Percentiles rank a stretch among this genome's conserved stretches.
Conservation (phyloP, 306 rosid species). For the Betula pendula region DNA sequence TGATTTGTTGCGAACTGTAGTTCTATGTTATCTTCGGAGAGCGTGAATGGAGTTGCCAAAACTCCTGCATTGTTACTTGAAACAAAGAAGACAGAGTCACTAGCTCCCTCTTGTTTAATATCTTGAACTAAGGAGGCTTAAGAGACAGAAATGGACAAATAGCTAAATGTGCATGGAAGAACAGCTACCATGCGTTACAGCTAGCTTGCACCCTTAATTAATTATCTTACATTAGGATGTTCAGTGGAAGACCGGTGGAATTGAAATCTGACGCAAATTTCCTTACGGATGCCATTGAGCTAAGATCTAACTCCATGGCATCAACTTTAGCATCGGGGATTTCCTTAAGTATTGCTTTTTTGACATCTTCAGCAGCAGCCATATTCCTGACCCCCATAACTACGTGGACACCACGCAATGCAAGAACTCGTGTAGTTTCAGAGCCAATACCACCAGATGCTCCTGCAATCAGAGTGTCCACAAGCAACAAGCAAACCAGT, state of each 20-base stretch:
- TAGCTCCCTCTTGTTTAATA: neutral
- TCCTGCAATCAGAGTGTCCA: too few species aligned
- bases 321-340: conserved; percentile 73
- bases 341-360: conserved; percentile 60
- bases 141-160: conserved; percentile 5
- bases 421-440: conserved; percentile 83
- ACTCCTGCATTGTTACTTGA: conserved; percentile 92
- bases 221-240: conserved; percentile 77
- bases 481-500: conserved; percentile 2
- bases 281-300: conserved; percentile 61
- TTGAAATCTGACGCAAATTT: conserved; percentile 67
- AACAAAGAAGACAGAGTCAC: conserved; percentile 32
- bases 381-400: conserved; percentile 72
- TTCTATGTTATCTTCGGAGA: conserved; percentile 78
- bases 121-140: conserved; percentile 11
- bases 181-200: conserved; percentile 1
- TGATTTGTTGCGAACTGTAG: conserved; percentile 87
- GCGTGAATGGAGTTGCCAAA: conserved; percentile 61
- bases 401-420: conserved; percentile 82
- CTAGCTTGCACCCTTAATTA: neutral
- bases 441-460: conserved; percentile 80
- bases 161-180: conserved; percentile 1
- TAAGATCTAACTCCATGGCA: conserved; percentile 76
- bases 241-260: conserved; percentile 57
- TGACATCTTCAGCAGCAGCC: conserved; percentile 49